These are phyloP conservation scores for Pseudocercospora macadamiae DNA, from an alignment of 2,329 filamentous ascomycete species.

Conservation along the genomic window DNA sequence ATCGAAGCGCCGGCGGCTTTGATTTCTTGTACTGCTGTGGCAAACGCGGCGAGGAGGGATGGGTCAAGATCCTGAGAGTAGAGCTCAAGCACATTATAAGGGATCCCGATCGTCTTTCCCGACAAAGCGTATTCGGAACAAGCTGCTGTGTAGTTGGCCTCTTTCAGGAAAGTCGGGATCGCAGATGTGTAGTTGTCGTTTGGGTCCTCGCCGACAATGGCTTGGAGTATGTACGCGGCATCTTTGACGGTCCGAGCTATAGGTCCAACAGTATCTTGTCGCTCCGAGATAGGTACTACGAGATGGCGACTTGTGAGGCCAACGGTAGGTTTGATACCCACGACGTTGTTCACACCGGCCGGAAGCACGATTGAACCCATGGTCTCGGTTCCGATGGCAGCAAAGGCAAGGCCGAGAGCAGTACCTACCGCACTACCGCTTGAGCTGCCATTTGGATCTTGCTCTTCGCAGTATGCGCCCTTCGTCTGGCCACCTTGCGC, in stretches of 20 bases:
- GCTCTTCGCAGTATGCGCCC: constrained; percentile 63
- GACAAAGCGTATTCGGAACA: constrained; percentile 23
- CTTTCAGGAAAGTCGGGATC: constrained; percentile 45
- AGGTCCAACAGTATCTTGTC: constrained; percentile 60
- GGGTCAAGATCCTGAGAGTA: constrained; percentile 13
- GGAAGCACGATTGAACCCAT: constrained; percentile 66
- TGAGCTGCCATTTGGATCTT: constrained; percentile 65
- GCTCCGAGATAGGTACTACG: constrained; percentile 66
- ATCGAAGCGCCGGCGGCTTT: constrained; percentile 24
- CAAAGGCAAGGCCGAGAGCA: constrained; percentile 62
- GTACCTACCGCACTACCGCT: constrained; percentile 64
- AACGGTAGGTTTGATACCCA: constrained; percentile 69
- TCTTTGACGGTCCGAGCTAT: constrained; percentile 63
- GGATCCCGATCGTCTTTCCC: constrained; percentile 61
- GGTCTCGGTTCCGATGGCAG: constrained; percentile 64
- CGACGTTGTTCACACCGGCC: constrained; percentile 59
- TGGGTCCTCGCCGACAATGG: constrained; percentile 59
- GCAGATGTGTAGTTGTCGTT: constrained; percentile 62
- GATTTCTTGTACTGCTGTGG: constrained; percentile 22
- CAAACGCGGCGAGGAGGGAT: constrained; percentile 43
- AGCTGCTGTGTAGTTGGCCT: constrained; percentile 1
- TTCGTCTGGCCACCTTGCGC: constrained; percentile 65
- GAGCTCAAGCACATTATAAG: constrained; percentile 59
- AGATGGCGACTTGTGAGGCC: constrained; percentile 64
- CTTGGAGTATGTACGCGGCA: constrained; percentile 60